phyloP scores from a whole-genome alignment of 371 early-diverging fungal genomes.

The Apophysomyces elegans region DNA sequence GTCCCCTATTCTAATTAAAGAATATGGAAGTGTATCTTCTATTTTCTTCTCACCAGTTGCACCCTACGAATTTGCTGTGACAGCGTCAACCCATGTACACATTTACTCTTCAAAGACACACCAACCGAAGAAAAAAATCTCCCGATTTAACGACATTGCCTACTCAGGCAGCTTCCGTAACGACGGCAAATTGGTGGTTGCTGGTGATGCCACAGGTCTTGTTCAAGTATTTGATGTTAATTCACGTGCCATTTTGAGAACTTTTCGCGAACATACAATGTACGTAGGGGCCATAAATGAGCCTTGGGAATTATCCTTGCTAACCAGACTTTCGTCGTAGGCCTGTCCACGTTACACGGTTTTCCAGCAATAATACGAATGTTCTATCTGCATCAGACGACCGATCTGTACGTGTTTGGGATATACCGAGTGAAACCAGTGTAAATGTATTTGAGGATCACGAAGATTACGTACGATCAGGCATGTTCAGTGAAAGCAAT shows the following conservation, averaged over 20 bases:
- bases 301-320: neutral
- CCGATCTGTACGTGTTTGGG: constrained; percentile 90
- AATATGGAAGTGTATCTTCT: constrained; percentile 83
- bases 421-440: constrained; percentile 84
- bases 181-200: constrained; percentile 91
- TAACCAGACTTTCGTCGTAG: constrained; percentile 32
- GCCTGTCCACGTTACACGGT: constrained; percentile 83
- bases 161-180: constrained; percentile 79
- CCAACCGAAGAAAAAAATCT: constrained; percentile 82
- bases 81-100: constrained; percentile 90
- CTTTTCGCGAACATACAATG: constrained; percentile 83
- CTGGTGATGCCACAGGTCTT: constrained; percentile 90
- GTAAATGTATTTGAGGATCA: constrained; percentile 81
- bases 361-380: constrained; percentile 78
- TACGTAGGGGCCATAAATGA: constrained; percentile 38
- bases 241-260: constrained; percentile 87
- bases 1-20: constrained; percentile 87
- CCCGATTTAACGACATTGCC: constrained; percentile 90
- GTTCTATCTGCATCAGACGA: constrained; percentile 92
- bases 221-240: constrained; percentile 84
- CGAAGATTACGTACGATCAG: constrained; percentile 88
- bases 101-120: constrained; percentile 85
- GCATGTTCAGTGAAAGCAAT: constrained; percentile 74
- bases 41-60: constrained; percentile 84
- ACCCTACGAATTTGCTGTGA: constrained; percentile 90